Conservation (phyloP, 2,329 filamentous ascomycete species). For the Dothideomycetes sp. region DNA sequence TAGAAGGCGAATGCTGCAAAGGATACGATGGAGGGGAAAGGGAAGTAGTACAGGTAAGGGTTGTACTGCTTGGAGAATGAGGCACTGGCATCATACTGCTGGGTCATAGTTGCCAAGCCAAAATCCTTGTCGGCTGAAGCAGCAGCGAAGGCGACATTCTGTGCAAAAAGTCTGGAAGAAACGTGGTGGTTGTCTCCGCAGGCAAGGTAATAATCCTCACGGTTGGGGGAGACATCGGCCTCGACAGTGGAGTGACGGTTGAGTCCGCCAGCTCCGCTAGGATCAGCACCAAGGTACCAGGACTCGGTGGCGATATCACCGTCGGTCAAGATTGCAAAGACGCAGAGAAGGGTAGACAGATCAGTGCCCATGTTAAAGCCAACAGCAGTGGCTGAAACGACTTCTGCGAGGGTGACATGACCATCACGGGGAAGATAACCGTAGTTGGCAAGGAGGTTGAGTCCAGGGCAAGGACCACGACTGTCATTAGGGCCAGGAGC, state of each 20-base stretch:
- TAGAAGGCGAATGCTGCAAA: slow-evolving; percentile 20
- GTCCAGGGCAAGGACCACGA: slow-evolving; percentile 27
- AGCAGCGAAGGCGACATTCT: slow-evolving; percentile 16
- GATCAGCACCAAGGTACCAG: slow-evolving; percentile 17
- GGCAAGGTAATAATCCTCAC: slow-evolving; percentile 24
- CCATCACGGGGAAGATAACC: slow-evolving; percentile 30
- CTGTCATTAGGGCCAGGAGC: slow-evolving; percentile 17
- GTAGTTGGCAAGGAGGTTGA: slow-evolving; percentile 31
- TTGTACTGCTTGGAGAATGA: slow-evolving; percentile 16
- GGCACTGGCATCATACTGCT: slow-evolving; percentile 13
- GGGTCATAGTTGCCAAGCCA: slow-evolving; percentile 16
- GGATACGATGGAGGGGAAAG: slow-evolving; percentile 21
- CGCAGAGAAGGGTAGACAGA: slow-evolving; percentile 25
- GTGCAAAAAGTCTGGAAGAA: slow-evolving; percentile 19
- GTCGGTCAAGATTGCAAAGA: slow-evolving; percentile 20
- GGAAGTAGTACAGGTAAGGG: slow-evolving; percentile 23
- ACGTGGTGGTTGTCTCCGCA: slow-evolving; percentile 22
- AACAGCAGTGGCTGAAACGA: slow-evolving; percentile 20
- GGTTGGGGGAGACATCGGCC: slow-evolving; percentile 19
- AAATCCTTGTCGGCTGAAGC: slow-evolving; percentile 15
- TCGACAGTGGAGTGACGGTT: slow-evolving; percentile 21
- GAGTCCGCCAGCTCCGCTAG: slow-evolving; percentile 15
- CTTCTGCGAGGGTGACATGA: slow-evolving; percentile 23
- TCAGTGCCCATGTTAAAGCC: slow-evolving; percentile 29
- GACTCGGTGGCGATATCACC: slow-evolving; percentile 17